Base-by-base conservation (phyloP, 148 eudicot species). In the Fallopia convolvulus region DNA sequence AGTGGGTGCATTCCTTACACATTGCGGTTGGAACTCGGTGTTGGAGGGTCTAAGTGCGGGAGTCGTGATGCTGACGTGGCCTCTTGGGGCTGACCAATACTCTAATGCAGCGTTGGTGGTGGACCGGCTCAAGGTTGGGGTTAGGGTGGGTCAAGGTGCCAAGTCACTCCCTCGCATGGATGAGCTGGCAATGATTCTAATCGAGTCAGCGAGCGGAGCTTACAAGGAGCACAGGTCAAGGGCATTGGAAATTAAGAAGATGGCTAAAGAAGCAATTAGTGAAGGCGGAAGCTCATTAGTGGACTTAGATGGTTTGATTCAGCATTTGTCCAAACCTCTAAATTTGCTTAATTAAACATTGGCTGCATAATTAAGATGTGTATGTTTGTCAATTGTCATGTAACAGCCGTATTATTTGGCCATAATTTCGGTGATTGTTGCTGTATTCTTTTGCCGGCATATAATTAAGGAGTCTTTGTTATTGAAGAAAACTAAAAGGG, bases 11-110 rank as follows among this genome's bases (percentile, higher is more conserved):
- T 93, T 91, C 21, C 49, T 89, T 78, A 88, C 87, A 77, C 97
- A 93, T 21, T 93, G 93, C 44, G 98, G 96, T 32, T 91, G 91
- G 93, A 93, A 93, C 88, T 89, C 98, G n/a, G 74, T 83, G 70
- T 15, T 91, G 58, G 95, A 93, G 80, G 85, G 93, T 4, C 36
- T 91, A 13, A 78, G 58, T 4, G 92, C 89, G 0, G 92, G 98
- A 55, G 89, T 88, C 17, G 72, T 80, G 84, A 65, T 93, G 78
- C 70, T 93, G 70, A 85, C 86, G 0, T 91, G 98, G 92, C 94
- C 98, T 3, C 78, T 87, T 86, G 87, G 84, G 23, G 88, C 88
- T 0, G 98, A 93, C 74, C 98, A 93, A 21, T 90, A 77, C 70
- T 17, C 79, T 3, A 79, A 89, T 53, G 92, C 90, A 0, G 80